Evolutionary conservation across 257 asterid genomes (phyloP), one percentile per base, ranked within the genome.

Genomic region (Nyctanthes arbortristis): DNA sequence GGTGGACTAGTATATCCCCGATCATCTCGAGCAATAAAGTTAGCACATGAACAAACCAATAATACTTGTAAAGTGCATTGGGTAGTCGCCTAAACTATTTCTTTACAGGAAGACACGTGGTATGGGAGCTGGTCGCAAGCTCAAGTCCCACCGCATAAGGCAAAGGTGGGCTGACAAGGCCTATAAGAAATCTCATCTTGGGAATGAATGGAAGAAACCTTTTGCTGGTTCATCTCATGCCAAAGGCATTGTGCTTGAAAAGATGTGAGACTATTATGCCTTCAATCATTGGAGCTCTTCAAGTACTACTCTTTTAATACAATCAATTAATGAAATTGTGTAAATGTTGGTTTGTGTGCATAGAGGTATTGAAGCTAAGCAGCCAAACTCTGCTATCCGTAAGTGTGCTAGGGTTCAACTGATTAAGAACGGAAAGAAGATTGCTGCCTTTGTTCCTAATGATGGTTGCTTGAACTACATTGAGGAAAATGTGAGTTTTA

Each of bases 131-230:
- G 95, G 88, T 7, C 90, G 95, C 86, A 88, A 88, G 82, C 81
- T 88, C 82, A 79, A 74, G 88, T 78, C 88, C 79, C 95, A 88
- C 78, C 89, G 95, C 3, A 82, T 82, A 29, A 73, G 77, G 54
- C 92, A 88, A 70, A 82, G 95, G 79, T 88, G 95, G 95, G 90
- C 95, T 65, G 95, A 88, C 73, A 88, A 85, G 83, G 81, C 95
- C 25, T 88, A 88, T 68, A 85, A 88, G 86, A 88, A 88, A 73
- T 85, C 95, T 7, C 92, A 88, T 62, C 90, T 88, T 49, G 95
- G 95, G 16, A 88, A 88, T 59, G 95, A 88, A 72, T 86, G 95
- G 95, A 88, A 88, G 75, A 88, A 88, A 61, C 95, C 95, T n/a
- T 88, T 88, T 68, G 92, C 95, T 36, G 95, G 95, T 0, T 88